Conservation (phyloP, 1,284 basidiomycete genomes). For the Puccinia coronata region DNA sequence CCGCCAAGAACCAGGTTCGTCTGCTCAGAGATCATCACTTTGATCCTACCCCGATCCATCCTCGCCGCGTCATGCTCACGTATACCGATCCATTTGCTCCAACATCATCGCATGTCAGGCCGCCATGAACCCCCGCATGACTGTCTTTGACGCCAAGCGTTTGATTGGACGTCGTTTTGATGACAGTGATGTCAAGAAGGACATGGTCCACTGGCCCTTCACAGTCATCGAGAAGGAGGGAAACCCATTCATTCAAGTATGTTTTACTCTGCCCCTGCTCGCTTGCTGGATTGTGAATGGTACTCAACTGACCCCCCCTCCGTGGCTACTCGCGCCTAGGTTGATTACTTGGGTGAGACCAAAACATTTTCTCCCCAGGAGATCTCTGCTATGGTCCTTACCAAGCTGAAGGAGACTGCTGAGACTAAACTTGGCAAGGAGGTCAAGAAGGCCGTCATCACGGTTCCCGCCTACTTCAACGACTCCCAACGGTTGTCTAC, state of each 20-base stretch:
- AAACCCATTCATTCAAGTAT: conserved; percentile 57
- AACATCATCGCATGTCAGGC: conserved; percentile 53
- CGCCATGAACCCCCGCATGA: conserved; percentile 80
- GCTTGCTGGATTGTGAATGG: conserved; percentile 32
- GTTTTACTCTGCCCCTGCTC: not conserved
- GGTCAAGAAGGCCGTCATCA: conserved; percentile 73
- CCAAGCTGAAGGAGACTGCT: conserved; percentile 90
- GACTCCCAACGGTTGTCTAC: conserved; percentile 98
- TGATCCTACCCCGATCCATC: too few relatives aligned
- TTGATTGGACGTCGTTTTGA: conserved; percentile 70
- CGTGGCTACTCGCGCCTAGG: conserved; percentile 56
- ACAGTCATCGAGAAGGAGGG: conserved; percentile 61
- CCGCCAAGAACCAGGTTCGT: conserved; percentile 67
- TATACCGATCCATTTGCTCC: not conserved
- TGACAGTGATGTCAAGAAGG: conserved; percentile 63
- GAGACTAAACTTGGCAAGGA: conserved; percentile 68
- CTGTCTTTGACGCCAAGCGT: conserved; percentile 96
- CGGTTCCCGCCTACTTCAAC: conserved; percentile 98
- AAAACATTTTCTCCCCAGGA: conserved; percentile 68
- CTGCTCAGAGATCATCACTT: conserved; percentile 59
- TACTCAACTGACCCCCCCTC: not conserved
- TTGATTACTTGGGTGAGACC: conserved; percentile 66
- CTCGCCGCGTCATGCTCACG: conserved; percentile 63
- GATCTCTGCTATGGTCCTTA: conserved; percentile 97
- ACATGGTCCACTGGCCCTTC: conserved; percentile 58